Evolutionary conservation across 257 asterid species (phyloP).

Genomic region (Vinca minor): DNA sequence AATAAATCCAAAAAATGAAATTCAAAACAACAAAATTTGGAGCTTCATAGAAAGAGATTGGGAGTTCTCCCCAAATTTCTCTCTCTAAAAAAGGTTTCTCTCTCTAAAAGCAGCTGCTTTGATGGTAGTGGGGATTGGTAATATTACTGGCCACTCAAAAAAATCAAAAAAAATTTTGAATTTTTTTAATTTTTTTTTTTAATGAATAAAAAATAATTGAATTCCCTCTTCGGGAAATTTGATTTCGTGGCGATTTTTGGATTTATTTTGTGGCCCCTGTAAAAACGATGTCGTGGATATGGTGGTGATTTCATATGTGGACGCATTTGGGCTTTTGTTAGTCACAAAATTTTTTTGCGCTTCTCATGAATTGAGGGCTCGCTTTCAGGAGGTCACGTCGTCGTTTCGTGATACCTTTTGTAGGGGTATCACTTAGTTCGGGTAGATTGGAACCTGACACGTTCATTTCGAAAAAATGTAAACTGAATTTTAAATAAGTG

Average conservation of each 20-base stretch:
- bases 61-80: slow-evolving; percentile 14
- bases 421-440: too few relatives aligned
- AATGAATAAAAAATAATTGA: too few relatives aligned
- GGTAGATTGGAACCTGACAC: too few relatives aligned
- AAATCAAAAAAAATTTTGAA: too few relatives aligned
- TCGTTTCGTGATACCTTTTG: slow-evolving; percentile 1
- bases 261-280: not conserved
- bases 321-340: slow-evolving; percentile 40
- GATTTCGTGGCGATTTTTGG: slow-evolving; percentile 1
- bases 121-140: not conserved
- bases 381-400: slow-evolving; percentile 20
- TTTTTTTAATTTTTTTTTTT: too few relatives aligned
- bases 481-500: too few relatives aligned
- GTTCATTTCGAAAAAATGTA: too few relatives aligned
- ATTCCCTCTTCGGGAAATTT: slow-evolving; percentile 21
- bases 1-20: not conserved
- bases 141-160: slow-evolving; percentile 18
- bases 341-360: slow-evolving; percentile 44
- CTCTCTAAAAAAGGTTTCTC: slow-evolving; percentile 11
- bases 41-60: slow-evolving; percentile 15
- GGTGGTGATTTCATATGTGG: slow-evolving; percentile 26
- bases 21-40: slow-evolving; percentile 12
- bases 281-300: slow-evolving; percentile 11
- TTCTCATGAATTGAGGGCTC: slow-evolving; percentile 22
- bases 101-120: slow-evolving; percentile 2